Base-by-base conservation (phyloP, 2,329 filamentous ascomycete species). In the Trichoderma koningiopsis region DNA sequence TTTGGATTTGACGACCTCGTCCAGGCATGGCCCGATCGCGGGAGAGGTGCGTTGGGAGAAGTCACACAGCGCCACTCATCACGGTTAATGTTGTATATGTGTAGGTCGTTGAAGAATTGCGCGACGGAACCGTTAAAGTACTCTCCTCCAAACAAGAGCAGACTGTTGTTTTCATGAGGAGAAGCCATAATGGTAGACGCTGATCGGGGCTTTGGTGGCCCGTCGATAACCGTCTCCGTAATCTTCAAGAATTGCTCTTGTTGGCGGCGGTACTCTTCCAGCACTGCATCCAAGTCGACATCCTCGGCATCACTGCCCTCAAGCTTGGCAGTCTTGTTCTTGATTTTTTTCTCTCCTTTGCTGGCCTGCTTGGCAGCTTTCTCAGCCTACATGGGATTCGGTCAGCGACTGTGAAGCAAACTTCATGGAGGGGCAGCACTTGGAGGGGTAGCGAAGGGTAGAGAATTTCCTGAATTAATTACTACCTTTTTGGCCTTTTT, bases 201-300 rank as follows among this genome's bases (percentile, higher is more conserved):
- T 27, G 92, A 89, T 64, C 96, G 89, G 27, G 94, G 88, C 66
- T 89, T 88, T 1, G 96, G 96, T 22, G 94, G 92, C 3, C 83
- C 87, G 29, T 89, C 87, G 55, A 86, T 87, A 29, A 90, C 83
- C 3, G 88, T 86, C 82, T 99, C 96, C 5, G 95, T 97, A 75
- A 99, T 89, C 81, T 97, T 97, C 75, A 96, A 88, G 77, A 97
- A 97, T 76, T 92, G 92, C 76, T 97, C 95, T 83, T 99, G 96
- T 80, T 94, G 91, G 77, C 92, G 92, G 74, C 92, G 92, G 81
- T 97, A 98, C 79, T 97, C 93, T 57, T 95, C 94, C 33, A 99
- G 89, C 56, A 99, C 94, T 57, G 91, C 90, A 77, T 99, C 96
- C 47, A 99, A 87, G 80, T 98, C 96, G 16, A 96, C 90, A 75